Base-by-base conservation (phyloP, 2,329 filamentous ascomycete species). In the Ambrosiella cleistominuta region DNA sequence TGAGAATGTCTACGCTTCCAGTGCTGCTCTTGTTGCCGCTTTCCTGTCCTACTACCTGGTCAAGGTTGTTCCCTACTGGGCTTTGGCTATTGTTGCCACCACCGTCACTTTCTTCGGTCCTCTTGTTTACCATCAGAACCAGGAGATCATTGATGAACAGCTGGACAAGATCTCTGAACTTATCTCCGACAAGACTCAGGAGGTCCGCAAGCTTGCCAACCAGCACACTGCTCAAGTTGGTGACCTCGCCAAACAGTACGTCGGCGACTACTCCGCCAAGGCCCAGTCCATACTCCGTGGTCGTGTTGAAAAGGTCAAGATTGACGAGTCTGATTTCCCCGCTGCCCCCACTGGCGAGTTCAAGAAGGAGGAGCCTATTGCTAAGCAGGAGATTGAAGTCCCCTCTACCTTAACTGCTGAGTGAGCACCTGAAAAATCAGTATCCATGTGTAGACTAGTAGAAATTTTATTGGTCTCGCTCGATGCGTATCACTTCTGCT, bases 61-160 rank as follows among this genome's bases (percentile, higher is more conserved):
- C 69, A 86, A 85, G 74, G 72, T 85, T 61, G 76, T 86, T 53
- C 82, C 82, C 40, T 78, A 83, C 73, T 86, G 82, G 82, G 81
- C 80, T 40, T 77, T 86, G 62, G 72, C 80, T 52, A 69, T 86
- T 62, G 73, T 85, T 64, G 72, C 70, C 62, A 79, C 79, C 60
- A 79, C 79, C 11, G 68, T 79, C 54, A 66, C 77, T 60, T 86
- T 86, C 72, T 72, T 82, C 60, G 74, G 72, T 11, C 82, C 82
- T 37, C 73, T 85, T 56, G 65, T 84, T 66, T 86, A 86, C 71
- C 75, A 75, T 64, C 74, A 75, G 65, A 86, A 86, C 75, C 75
- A 84, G 72, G 82, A 85, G 70, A 69, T 85, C 60, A 85, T 86
- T 64, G 82, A 86, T 66, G 68, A 74, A 63, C 77, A 84, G 64